Conservation (phyloP, 2,329 filamentous ascomycete species). For the Microsporum canis region DNA sequence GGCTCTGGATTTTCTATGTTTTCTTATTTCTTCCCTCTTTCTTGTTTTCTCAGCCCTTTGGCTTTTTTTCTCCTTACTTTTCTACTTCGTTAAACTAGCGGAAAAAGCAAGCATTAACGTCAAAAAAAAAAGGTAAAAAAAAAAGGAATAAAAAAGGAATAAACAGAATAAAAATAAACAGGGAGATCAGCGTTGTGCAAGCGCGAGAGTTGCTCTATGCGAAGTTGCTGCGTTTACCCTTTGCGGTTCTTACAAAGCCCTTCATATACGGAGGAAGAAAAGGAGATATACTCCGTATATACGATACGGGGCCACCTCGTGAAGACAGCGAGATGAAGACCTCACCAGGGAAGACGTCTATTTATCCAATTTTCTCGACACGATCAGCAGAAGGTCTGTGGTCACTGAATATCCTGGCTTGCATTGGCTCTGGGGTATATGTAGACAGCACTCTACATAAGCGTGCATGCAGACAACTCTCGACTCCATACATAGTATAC, state of each 20-base stretch:
- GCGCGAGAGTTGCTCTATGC: neutral
- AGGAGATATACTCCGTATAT: neutral
- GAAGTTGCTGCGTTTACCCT: neutral
- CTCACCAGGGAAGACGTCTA: neutral
- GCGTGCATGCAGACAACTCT: neutral
- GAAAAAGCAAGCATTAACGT: neutral
- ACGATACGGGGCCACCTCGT: neutral
- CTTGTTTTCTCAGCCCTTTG: neutral
- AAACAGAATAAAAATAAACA: neutral
- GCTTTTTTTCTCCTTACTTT: slow-evolving; percentile 3
- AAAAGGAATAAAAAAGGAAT: neutral
- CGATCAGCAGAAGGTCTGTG: neutral
- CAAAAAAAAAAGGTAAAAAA: neutral
- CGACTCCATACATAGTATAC: neutral
- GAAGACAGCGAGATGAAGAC: neutral
- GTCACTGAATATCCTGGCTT: neutral
- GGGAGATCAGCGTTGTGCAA: neutral
- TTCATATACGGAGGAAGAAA: neutral
- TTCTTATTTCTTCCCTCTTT: neutral
- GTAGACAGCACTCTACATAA: neutral
- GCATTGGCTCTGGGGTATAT: neutral
- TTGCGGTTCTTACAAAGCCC: neutral
- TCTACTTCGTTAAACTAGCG: neutral
- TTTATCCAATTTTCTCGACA: neutral
- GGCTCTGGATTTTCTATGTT: neutral